phyloP scores from a whole-genome alignment of 2,329 filamentous ascomycete species.

The Plenodomus biglobosus region DNA sequence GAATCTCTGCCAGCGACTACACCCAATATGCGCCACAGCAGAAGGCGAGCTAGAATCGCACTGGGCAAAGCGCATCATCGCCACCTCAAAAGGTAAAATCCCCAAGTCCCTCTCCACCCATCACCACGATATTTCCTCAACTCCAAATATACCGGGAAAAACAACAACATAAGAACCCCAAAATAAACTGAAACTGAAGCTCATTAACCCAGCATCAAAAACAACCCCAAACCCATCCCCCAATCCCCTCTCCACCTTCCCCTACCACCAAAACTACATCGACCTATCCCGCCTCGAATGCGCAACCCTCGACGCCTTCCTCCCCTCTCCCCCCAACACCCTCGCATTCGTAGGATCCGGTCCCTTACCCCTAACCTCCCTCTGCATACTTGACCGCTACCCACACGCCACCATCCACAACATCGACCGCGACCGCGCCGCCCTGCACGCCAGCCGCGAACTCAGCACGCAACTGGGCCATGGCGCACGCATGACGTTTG shows the following conservation, averaged over 20 bases:
- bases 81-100: constrained; percentile 10
- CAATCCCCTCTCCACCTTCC: constrained; percentile 46
- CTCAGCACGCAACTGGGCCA: constrained; percentile 42
- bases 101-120: background rate
- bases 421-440: constrained; percentile 45
- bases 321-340: constrained; percentile 26
- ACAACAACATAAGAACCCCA: background rate
- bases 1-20: constrained; percentile 43
- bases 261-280: constrained; percentile 55
- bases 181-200: no score
- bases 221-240: no score
- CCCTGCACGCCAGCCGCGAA: constrained; percentile 37
- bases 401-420: constrained; percentile 43
- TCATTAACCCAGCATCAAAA: no score
- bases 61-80: constrained; percentile 47
- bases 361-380: constrained; percentile 52
- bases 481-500: constrained; percentile 42
- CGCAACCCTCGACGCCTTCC: constrained; percentile 44
- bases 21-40: constrained; percentile 48
- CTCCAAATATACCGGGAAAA: background rate
- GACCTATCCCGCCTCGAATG: constrained; percentile 53
- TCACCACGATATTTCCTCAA: background rate
- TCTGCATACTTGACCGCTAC: constrained; percentile 48
- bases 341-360: constrained; percentile 56
- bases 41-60: constrained; percentile 51